phyloP scores from a whole-genome alignment of 805 yeast species.

The Yarrowia deformans region DNA sequence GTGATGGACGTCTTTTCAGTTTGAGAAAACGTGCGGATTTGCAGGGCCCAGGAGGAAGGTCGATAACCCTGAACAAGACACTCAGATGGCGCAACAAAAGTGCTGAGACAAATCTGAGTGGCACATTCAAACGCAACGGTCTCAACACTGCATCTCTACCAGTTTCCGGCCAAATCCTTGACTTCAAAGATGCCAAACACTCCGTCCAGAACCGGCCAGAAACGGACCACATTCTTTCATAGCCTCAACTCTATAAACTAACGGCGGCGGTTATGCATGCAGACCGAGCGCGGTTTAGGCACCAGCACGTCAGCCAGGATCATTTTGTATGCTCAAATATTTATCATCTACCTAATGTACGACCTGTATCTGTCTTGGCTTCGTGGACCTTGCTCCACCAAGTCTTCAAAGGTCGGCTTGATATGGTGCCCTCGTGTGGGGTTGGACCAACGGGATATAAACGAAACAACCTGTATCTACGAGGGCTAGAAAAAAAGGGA shows the following conservation, averaged over 20 bases:
- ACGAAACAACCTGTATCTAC: conserved; percentile 39
- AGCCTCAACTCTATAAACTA: background rate
- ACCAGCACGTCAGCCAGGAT: background rate
- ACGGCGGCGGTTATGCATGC: conserved; percentile 31
- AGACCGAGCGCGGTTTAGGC: background rate
- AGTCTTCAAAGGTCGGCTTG: conserved; percentile 43
- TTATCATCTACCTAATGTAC: conserved; percentile 37
- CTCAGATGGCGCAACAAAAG: background rate
- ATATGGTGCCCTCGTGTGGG: conserved; percentile 30
- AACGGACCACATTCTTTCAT: conserved; percentile 10
- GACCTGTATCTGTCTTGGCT: conserved; percentile 47
- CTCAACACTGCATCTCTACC: background rate
- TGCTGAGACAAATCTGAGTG: background rate
- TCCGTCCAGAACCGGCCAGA: background rate
- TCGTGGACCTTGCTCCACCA: conserved; percentile 40
- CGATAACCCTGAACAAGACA: background rate
- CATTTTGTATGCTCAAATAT: background rate
- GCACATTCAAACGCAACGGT: background rate
- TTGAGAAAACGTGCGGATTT: conserved; percentile 20
- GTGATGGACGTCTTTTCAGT: conserved; percentile 4
- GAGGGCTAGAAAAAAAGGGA: conserved; percentile 25
- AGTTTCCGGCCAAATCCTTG: background rate
- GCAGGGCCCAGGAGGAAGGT: background rate
- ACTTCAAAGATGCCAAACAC: background rate
- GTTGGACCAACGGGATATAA: conserved; percentile 26